Evolutionary conservation across 139 green algal species (phyloP), one percentile per base, ranked within the genome.

Genomic region (Mesostigma viride): DNA sequence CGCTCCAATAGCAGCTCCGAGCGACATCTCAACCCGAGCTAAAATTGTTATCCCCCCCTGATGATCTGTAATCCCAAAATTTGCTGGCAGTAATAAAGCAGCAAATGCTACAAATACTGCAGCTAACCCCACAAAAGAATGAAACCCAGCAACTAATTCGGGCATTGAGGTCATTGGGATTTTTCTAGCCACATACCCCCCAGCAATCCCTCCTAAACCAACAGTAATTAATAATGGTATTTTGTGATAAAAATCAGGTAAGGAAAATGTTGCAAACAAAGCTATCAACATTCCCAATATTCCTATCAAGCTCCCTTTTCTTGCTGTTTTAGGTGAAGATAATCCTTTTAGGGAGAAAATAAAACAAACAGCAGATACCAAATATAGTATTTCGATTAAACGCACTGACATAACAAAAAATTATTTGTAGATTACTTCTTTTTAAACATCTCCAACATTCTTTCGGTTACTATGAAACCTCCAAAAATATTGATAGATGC

Each of bases 241-340:
- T 33, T 28, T 79, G 73, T 70, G 82, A 79, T 67, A 88, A 33
- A 76, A 72, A 67, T 88, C 85, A 31, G 68, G 62, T 33, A 70
- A 67, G 27, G 84, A 84, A 22, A 92, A 31, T 31, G 65, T 40
- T 27, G 67, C 65, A 30, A 86, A 82, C 8, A 78, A 28, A 3
- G 64, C 73, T 4, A 68, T 79, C 20, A 81, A 81, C 74, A 53
- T 64, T 17, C 61, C 73, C 31, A 78, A 31, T 31, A 51, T 69
- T 48, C 2, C 70, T 22, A 71, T 48, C 17, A 78, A 28, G 58
- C 67, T 73, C 4, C 67, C 67, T 4, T 51, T 24, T 2, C 67
- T 24, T 3, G 67, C 53, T 3, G 67, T 73, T 24, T 30, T 45
- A 24, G 68, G 67, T 8, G 14, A 35, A 3, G 67, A 46, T 17